These are phyloP conservation scores for Aspergillus nomiae DNA, from an alignment of 2,329 filamentous ascomycete genomes.

Conservation along the genomic window DNA sequence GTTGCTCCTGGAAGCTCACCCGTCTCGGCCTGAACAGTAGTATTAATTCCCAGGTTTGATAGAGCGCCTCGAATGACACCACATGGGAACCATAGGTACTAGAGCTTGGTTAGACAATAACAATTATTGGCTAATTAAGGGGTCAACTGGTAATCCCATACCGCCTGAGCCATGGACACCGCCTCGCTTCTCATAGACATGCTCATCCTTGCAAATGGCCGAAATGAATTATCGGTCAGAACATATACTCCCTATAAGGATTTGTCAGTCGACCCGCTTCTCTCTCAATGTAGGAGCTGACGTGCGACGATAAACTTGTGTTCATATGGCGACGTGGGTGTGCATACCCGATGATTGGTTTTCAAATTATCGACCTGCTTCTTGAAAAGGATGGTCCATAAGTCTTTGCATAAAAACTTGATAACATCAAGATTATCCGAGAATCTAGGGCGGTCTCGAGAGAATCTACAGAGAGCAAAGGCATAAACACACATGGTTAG, in stretches of 20 bases:
- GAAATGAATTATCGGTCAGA: conserved; percentile 88
- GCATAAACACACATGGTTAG: background rate
- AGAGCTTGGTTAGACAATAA: conserved; percentile 6
- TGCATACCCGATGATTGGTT: conserved; percentile 82
- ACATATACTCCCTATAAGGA: conserved; percentile 80
- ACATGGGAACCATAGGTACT: conserved; percentile 96
- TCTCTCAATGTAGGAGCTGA: conserved; percentile 6
- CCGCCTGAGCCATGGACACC: conserved; percentile 74
- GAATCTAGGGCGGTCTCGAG: conserved; percentile 76
- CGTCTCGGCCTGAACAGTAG: conserved; percentile 88
- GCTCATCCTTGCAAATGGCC: conserved; percentile 86
- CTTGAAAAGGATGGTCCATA: conserved; percentile 91
- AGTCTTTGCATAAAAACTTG: conserved; percentile 97
- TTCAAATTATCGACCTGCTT: conserved; percentile 99
- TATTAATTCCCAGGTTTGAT: conserved; percentile 85
- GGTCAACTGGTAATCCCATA: conserved; percentile 47
- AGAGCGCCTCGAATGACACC: conserved; percentile 90
- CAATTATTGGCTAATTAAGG: background rate
- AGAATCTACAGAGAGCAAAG: conserved; percentile 34
- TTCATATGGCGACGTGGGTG: background rate
- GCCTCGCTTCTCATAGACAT: conserved; percentile 75
- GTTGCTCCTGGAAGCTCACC: conserved; percentile 83
- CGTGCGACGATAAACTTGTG: background rate
- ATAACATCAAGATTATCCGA: conserved; percentile 93
- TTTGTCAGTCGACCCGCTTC: background rate